Base-by-base conservation (phyloP, 225 moss, liverwort and hornwort genomes). In the Climacium dendroides region DNA sequence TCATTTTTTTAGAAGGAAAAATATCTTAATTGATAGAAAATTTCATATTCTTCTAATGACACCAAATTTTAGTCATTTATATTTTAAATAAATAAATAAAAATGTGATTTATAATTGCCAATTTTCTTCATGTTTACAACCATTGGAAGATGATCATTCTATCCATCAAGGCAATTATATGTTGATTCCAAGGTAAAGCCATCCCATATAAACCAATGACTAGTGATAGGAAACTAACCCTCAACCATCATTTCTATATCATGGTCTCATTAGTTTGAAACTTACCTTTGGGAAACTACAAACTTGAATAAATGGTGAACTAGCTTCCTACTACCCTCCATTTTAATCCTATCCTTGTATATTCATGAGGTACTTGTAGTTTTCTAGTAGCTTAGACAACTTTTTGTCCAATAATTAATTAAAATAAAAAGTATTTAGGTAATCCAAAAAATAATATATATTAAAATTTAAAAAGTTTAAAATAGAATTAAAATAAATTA, bases 281-380 rank as follows among this genome's bases (percentile, higher is more conserved):
- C 1, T 67, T 39, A 4, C 23, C 23, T 37, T 66, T 37, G 7
- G 7, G 1, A 19, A 67, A 41, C 24, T 41, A 15, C 15, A 70
- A 22, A 25, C 4, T 23, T 0, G 23, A 37, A 41, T 3, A 70
- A 48, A 48, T 26, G 3, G 8, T 41, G 13, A 66, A 66, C 4
- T 9, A 24, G 3, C 7, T 7, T 24, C 5, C 24, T 23, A 35
- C 6, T 0, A 0, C 12, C n/a, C 0, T 11, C n/a, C 5, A n/a
- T n/a, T n/a, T 66, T 3, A 19, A 20, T 66, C n/a, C 11, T 3
- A 3, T 11, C 10, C 3, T n/a, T 35, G 20, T n/a, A n/a, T 2
- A 66, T 66, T 18, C 11, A 25, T 25, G 59, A 19, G 34, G 5
- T 34, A 62, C 16, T 62, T 48, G 48, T 3, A 64, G 35, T 10